Evolutionary conservation across 371 early-diverging fungal species (phyloP).

Genomic region (Mortierella sp.): DNA sequence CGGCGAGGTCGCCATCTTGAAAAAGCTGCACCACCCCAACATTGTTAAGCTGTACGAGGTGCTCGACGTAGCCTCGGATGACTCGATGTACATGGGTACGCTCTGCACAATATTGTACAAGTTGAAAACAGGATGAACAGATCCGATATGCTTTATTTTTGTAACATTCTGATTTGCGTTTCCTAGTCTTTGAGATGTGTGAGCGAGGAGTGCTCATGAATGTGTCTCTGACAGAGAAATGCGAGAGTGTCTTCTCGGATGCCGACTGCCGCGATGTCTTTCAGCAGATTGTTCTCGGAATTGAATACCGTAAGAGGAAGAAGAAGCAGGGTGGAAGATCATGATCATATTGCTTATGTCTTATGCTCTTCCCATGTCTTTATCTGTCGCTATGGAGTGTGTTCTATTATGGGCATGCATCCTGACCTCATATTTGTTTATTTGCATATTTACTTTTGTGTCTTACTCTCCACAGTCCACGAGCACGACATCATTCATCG

Average conservation of each 20-base stretch:
- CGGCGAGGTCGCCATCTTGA: slow-evolving; percentile 93
- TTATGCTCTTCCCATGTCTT: too few species aligned
- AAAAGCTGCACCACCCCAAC: slow-evolving; percentile 91
- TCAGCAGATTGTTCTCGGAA: slow-evolving; percentile 89
- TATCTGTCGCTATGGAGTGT: too few species aligned
- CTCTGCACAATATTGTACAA: too few species aligned
- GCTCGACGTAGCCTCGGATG: slow-evolving; percentile 87
- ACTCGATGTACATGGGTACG: slow-evolving; percentile 82
- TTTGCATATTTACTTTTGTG: too few species aligned
- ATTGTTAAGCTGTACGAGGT: slow-evolving; percentile 94
- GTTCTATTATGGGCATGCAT: too few species aligned
- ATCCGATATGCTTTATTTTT: too few species aligned
- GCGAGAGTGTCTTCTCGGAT: slow-evolving; percentile 56
- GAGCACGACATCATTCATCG: slow-evolving; percentile 89
- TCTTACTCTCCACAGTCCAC: slow-evolving; percentile 70
- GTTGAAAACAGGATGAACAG: background rate
- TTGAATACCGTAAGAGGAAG: slow-evolving; percentile 87
- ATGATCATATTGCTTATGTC: too few species aligned
- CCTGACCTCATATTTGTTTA: too few species aligned
- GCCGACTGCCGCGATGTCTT: slow-evolving; percentile 76
- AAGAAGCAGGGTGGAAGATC: too few species aligned
- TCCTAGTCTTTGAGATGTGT: slow-evolving; percentile 88
- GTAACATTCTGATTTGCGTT: too few species aligned
- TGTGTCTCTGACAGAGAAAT: slow-evolving; percentile 60
- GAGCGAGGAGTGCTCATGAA: slow-evolving; percentile 81